A percentile compares a stretch with the other conserved stretches of the same genome.
These are phyloP conservation scores for Chaetomiaceae sp. DNA, from an alignment of 2,329 filamentous ascomycete genomes.

Conservation along the genomic window DNA sequence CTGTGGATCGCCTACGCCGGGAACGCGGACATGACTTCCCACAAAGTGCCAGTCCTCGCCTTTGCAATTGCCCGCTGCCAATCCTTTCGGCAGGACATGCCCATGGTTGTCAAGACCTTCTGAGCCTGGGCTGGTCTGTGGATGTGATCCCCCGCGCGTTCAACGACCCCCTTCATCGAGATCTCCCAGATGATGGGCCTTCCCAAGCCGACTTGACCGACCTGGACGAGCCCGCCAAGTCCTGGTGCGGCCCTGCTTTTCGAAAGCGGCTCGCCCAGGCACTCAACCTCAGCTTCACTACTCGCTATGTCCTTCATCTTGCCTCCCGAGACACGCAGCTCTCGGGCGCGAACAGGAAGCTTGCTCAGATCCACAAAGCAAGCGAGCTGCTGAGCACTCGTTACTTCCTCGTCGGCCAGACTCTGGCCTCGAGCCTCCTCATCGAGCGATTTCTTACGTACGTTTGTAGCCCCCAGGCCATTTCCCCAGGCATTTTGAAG, in stretches of 20 bases:
- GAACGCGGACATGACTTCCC: not conserved
- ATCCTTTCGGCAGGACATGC: not conserved
- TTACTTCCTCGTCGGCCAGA: conserved; percentile 9
- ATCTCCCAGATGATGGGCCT: conserved; percentile 1
- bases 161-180: not conserved
- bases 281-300: conserved; percentile 5
- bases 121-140: conserved; percentile 1
- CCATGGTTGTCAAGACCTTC: not conserved
- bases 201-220: not conserved
- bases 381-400: not conserved
- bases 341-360: conserved; percentile 3
- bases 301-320: conserved; percentile 4
- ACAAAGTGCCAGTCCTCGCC: not conserved
- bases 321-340: not conserved
- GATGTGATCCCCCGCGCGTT: conserved; percentile 6
- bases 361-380: conserved; percentile 1
- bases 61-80: not conserved
- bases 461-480: not conserved
- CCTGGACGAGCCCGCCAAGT: not conserved
- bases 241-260: not conserved
- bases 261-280: not conserved
- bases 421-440: not conserved
- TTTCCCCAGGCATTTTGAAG: too few relatives aligned
- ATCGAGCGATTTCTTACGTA: not conserved
- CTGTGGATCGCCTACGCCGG: not conserved